phyloP scores from a whole-genome alignment of 495 filamentous ascomycete species.

The Neurospora pannonica region DNA sequence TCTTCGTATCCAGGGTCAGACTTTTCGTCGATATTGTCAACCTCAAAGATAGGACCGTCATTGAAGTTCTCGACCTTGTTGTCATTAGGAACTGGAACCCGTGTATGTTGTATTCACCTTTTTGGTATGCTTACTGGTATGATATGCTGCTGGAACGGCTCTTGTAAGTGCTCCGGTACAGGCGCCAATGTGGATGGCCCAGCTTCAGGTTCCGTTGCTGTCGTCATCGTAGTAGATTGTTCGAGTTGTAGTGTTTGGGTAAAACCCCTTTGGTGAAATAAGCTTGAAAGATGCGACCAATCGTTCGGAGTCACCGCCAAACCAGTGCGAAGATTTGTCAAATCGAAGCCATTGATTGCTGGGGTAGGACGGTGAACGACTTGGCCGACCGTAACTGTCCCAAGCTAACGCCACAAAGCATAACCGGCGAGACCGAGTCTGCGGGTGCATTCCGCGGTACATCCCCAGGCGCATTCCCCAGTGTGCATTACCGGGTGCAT shows the following conservation, averaged over 20 bases:
- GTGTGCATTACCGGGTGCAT: neutral
- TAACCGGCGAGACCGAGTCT: neutral
- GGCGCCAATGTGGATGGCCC: neutral
- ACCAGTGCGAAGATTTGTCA: neutral
- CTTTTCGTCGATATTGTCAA: neutral
- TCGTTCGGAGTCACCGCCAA: neutral
- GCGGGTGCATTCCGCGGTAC: neutral
- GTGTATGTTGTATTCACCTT: neutral
- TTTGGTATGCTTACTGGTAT: neutral
- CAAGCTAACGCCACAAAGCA: neutral
- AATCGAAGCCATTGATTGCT: neutral
- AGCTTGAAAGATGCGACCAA: neutral
- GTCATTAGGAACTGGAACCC: neutral
- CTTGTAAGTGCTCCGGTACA: neutral
- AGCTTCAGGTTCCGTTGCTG: neutral
- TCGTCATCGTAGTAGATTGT: neutral
- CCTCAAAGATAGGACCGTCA: neutral
- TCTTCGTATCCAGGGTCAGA: neutral
- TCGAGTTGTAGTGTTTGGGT: neutral
- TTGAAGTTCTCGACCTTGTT: neutral
- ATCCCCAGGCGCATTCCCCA: neutral
- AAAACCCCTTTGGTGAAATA: neutral
- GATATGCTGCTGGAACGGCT: neutral
- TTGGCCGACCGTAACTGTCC: neutral
- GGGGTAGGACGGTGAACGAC: neutral